phyloP scores from a whole-genome alignment of 1,284 basidiomycete species.

The Rugosomyces carneus region DNA sequence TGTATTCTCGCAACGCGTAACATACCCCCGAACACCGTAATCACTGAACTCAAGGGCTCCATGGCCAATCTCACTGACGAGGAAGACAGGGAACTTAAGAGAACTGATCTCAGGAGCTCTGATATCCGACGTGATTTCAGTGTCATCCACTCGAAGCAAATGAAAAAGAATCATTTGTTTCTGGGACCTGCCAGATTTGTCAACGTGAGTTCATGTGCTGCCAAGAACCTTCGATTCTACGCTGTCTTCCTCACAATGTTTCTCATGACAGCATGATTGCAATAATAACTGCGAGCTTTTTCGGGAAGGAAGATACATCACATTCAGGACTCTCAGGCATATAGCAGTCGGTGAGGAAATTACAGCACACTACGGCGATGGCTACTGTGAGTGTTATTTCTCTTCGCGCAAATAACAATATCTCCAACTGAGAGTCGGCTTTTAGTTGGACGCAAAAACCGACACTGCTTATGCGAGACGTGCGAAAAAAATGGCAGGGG shows the following conservation, averaged over 20 bases:
- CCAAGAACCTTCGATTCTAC: conserved; percentile 14
- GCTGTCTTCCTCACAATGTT: conserved; percentile 17
- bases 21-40: conserved; percentile 64
- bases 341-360: conserved; percentile 83
- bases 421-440: not conserved
- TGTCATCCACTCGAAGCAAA: conserved; percentile 84
- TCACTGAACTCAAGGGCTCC: conserved; percentile 80
- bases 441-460: conserved; percentile 78
- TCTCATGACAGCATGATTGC: conserved; percentile 72
- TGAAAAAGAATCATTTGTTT: conserved; percentile 90
- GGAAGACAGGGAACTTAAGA: conserved; percentile 76
- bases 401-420: not conserved
- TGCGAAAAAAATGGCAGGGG: conserved; percentile 76
- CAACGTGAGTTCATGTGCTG: conserved; percentile 58
- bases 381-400: conserved; percentile 58
- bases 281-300: conserved; percentile 86
- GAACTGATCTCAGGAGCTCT: conserved; percentile 60
- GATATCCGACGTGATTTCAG: conserved; percentile 85
- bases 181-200: conserved; percentile 91
- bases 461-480: conserved; percentile 84
- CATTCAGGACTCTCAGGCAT: conserved; percentile 78
- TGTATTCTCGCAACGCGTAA: conserved; percentile 82
- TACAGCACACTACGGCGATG: conserved; percentile 80
- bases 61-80: conserved; percentile 81
- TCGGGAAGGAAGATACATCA: conserved; percentile 82